phyloP scores from a whole-genome alignment of 2,329 filamentous ascomycete species.

The Exophiala oligosperma region DNA sequence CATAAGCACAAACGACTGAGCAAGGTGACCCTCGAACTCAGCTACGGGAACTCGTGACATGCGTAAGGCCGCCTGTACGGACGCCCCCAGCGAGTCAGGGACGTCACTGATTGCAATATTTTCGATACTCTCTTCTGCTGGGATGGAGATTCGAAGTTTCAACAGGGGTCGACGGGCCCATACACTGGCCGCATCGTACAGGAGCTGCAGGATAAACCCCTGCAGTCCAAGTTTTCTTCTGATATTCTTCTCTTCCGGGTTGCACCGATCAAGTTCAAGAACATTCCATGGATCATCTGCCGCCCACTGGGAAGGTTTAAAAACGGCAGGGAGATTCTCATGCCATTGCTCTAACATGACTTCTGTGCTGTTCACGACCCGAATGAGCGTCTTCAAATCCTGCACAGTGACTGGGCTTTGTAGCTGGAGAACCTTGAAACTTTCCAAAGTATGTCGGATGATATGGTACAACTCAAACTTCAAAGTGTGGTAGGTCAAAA shows the following conservation, averaged over 20 bases:
- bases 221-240: constrained; percentile 22
- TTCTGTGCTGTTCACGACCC: constrained; percentile 16
- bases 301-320: constrained; percentile 10
- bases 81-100: constrained; percentile 12
- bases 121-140: neutral
- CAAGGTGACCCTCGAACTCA: constrained; percentile 32
- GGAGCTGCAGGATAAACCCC: constrained; percentile 28
- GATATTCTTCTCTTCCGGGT: constrained; percentile 1
- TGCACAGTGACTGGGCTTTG: constrained; percentile 9
- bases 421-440: constrained; percentile 21
- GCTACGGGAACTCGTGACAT: constrained; percentile 33
- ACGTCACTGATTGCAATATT: constrained; percentile 8
- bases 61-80: constrained; percentile 33
- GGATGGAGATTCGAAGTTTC: constrained; percentile 23
- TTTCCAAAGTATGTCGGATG: constrained; percentile 31
- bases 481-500: constrained; percentile 31
- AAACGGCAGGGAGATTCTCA: constrained; percentile 9
- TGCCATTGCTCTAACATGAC: constrained; percentile 12
- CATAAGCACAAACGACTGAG: constrained; percentile 26
- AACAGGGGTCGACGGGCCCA: constrained; percentile 30
- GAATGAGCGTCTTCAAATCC: constrained; percentile 10
- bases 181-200: constrained; percentile 31
- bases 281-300: constrained; percentile 10
- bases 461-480: constrained; percentile 34
- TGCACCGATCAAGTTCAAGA: constrained; percentile 9